Conservation (phyloP, 1,139 yeast species). For the Nematodospora anomalae region DNA sequence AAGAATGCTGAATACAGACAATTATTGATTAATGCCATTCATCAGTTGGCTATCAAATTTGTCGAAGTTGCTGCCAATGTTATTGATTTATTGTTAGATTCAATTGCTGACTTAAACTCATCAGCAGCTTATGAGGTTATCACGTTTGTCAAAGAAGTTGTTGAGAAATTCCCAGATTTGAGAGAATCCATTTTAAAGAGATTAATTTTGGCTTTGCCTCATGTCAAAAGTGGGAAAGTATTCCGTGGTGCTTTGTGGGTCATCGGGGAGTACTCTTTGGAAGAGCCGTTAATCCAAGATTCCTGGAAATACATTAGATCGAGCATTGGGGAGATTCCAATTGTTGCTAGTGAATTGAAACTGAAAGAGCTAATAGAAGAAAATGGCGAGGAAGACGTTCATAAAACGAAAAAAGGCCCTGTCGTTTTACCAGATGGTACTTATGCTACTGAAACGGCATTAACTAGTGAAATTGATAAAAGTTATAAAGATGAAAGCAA, state of each 20-base stretch:
- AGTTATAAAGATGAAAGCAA: constrained; percentile 27
- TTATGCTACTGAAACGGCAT: constrained; percentile 93
- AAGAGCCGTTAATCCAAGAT: constrained; percentile 70
- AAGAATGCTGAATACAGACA: constrained; percentile 86
- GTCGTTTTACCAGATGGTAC: constrained; percentile 96
- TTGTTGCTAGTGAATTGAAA: constrained; percentile 70
- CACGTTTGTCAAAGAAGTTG: constrained; percentile 87
- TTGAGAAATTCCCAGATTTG: constrained; percentile 85
- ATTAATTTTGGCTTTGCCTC: constrained; percentile 61
- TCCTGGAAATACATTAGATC: constrained; percentile 88
- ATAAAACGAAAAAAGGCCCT: constrained; percentile 55
- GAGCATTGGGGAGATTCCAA: constrained; percentile 90
- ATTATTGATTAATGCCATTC: constrained; percentile 82
- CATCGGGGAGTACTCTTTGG: constrained; percentile 84
- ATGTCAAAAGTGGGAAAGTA: constrained; percentile 83
- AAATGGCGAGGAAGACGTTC: constrained; percentile 23
- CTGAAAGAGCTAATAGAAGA: constrained; percentile 44
- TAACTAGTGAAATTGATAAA: constrained; percentile 48
- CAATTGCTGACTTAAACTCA: constrained; percentile 80
- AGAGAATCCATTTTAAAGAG: constrained; percentile 66
- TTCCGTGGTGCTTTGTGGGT: constrained; percentile 96
- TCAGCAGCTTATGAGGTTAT: constrained; percentile 89
- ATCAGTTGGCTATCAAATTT: constrained; percentile 83
- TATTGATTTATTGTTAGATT: constrained; percentile 83
- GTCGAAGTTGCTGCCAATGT: constrained; percentile 91